Base-by-base conservation (phyloP, 345 rosid genomes). In the Ricinus communis region DNA sequence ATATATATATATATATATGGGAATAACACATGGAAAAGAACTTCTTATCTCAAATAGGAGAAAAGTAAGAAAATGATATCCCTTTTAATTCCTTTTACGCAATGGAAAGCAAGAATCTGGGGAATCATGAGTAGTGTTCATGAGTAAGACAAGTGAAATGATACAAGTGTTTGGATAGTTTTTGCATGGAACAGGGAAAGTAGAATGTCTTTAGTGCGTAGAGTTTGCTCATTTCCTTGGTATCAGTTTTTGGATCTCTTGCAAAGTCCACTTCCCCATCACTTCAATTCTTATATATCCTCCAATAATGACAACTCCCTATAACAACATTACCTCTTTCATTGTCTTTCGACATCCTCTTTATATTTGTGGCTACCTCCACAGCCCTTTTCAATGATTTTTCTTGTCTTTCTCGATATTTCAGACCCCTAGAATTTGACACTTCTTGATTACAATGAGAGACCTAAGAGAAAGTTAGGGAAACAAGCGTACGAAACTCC, bases 181-280 rank as follows among this genome's bases (percentile, higher is more conserved):
- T 10, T 43, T 33, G 8, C 28, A 47, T 45, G 45, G 3, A 58
- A 9, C 16, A 3, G 24, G 31, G 52, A 30, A 68, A 70, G 66
- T 45, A 69, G 56, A 18, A n/a, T n/a, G n/a, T n/a, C n/a, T n/a
- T n/a, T 47, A 57, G 47, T 13, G 65, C 55, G n/a, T 31, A 11
- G n/a, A 24, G 7, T 25, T 24, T 31, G 38, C 21, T 25, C 28
- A 16, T 28, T 15, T 16, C 0, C 27, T 41, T 5, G 54, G 22
- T 15, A 57, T 50, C 30, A 21, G 25, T 21, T 24, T 67, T 46
- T 45, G 45, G 54, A 18, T 58, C 31, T 45, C 45, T 40, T 7
- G 25, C 8, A 2, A 41, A 38, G 75, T 63, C 62, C 62, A 53
- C 61, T 15, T 22, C 55, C 24, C 69, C 41, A 63, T 63, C 75